Percentiles rank a stretch among this genome's conserved stretches.
These are phyloP conservation scores for Tremella mesenterica DNA, from an alignment of 768 basidiomycete species.

Conservation along the genomic window DNA sequence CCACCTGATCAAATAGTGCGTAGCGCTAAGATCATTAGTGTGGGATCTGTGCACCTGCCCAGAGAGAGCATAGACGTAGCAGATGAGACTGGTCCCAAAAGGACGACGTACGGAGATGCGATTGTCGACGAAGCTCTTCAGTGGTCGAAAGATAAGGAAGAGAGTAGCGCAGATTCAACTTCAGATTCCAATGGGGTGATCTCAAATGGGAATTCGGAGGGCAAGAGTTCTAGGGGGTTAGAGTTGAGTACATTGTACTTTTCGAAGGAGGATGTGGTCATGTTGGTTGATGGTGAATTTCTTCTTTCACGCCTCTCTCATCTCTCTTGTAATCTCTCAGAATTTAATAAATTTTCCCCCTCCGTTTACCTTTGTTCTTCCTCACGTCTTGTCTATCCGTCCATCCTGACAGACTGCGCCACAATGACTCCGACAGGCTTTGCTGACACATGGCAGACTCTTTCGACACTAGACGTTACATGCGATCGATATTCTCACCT, in stretches of 20 bases:
- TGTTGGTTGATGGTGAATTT: slow-evolving; percentile 36
- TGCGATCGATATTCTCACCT: slow-evolving; percentile 37
- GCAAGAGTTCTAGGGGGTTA: slow-evolving; percentile 31
- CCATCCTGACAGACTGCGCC: no score
- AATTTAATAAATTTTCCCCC: no score
- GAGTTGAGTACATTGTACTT: slow-evolving; percentile 45
- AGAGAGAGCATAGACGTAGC: slow-evolving; percentile 31
- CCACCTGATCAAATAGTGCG: slow-evolving; percentile 11
- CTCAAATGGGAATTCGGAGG: slow-evolving; percentile 12
- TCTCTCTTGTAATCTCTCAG: slow-evolving; percentile 1
- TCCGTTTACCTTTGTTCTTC: no score
- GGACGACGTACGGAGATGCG: slow-evolving; percentile 37
- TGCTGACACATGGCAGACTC: no score
- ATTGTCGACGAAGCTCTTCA: slow-evolving; percentile 47
- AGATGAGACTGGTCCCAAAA: background rate
- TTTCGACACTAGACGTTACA: slow-evolving; percentile 18
- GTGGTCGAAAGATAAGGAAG: slow-evolving; percentile 38
- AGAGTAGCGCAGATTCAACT: slow-evolving; percentile 13
- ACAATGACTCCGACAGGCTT: no score
- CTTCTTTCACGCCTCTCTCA: no score
- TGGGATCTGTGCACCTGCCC: slow-evolving; percentile 44
- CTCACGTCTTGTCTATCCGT: no score
- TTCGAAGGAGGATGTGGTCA: slow-evolving; percentile 39
- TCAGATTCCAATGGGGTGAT: slow-evolving; percentile 25
- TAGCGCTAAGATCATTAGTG: background rate